Percentiles rank a stretch among this genome's conserved stretches.
These are phyloP conservation scores for Phyllosticta citrichinensis DNA, from an alignment of 2,329 filamentous ascomycete genomes.

Conservation along the genomic window DNA sequence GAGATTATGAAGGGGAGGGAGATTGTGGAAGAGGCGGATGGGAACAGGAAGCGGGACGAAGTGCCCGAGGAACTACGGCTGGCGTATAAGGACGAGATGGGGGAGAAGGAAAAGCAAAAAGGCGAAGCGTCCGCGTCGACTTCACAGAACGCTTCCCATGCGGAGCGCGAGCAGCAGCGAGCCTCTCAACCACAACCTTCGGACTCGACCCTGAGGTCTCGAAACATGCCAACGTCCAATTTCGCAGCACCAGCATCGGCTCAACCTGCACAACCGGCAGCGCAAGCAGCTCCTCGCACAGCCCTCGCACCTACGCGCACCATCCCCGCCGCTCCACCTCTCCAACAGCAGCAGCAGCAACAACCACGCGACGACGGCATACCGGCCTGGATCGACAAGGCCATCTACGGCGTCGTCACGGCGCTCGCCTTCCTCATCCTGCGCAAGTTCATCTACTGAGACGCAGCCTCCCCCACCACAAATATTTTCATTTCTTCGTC, in stretches of 20 bases:
- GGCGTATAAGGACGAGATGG: slow-evolving; percentile 64
- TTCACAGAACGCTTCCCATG: not conserved
- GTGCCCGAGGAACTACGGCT: slow-evolving; percentile 51
- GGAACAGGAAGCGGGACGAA: slow-evolving; percentile 32
- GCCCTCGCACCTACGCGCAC: slow-evolving; percentile 11
- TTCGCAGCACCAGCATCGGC: not conserved
- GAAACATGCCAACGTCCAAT: not conserved
- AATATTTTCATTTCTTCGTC: not conserved
- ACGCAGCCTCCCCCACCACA: not conserved
- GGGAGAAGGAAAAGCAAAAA: slow-evolving; percentile 24
- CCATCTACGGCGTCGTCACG: slow-evolving; percentile 63
- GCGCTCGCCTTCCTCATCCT: slow-evolving; percentile 61
- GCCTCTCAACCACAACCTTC: not conserved
- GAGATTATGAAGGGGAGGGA: slow-evolving; percentile 66
- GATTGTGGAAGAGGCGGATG: slow-evolving; percentile 35
- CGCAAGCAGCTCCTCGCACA: slow-evolving; percentile 3
- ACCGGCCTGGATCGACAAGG: slow-evolving; percentile 68
- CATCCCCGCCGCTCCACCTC: not conserved
- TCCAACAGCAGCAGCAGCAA: slow-evolving; percentile 11
- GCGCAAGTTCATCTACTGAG: slow-evolving; percentile 31
- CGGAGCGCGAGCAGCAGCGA: not conserved
- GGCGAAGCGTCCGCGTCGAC: slow-evolving; percentile 10
- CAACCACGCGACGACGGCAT: slow-evolving; percentile 37
- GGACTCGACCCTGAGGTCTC: not conserved
- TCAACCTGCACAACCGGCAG: not conserved